phyloP scores from a whole-genome alignment of 2,329 filamentous ascomycete genomes.

The Colletotrichum costaricense region DNA sequence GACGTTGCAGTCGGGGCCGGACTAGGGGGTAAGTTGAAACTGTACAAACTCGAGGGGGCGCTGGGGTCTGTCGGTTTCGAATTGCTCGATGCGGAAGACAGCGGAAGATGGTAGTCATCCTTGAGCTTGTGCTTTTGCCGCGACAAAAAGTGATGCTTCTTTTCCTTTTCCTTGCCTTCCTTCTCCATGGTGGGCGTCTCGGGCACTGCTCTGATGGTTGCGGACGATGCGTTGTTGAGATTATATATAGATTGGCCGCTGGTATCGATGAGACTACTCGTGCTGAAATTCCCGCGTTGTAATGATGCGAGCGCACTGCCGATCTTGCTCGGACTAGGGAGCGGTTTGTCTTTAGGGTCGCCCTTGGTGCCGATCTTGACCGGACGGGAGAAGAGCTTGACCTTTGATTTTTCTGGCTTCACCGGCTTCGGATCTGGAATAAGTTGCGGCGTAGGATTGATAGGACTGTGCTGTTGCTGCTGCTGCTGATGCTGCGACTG shows the following conservation, averaged over 20 bases:
- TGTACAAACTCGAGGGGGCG: conserved; percentile 82
- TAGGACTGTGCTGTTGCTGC: conserved; percentile 47
- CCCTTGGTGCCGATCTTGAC: conserved; percentile 80
- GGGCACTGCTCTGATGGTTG: conserved; percentile 74
- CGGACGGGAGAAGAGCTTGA: conserved; percentile 84
- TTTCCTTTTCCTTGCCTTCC: conserved; percentile 76
- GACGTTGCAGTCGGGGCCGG: conserved; percentile 72
- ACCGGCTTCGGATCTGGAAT: conserved; percentile 65
- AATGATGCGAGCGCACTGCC: conserved; percentile 74
- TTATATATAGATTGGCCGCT: conserved; percentile 74
- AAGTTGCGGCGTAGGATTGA: conserved; percentile 49
- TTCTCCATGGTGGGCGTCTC: conserved; percentile 60
- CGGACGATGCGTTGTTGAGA: conserved; percentile 80
- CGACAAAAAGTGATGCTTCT: conserved; percentile 83
- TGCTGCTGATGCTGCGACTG: conserved; percentile 44
- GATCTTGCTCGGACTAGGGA: conserved; percentile 80
- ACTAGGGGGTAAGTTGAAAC: conserved; percentile 79
- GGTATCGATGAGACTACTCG: conserved; percentile 75
- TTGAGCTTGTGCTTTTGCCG: conserved; percentile 84
- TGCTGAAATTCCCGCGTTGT: conserved; percentile 76
- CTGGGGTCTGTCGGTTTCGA: conserved; percentile 80
- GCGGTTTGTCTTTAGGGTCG: conserved; percentile 72
- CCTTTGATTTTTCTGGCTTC: conserved; percentile 77
- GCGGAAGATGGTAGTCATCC: conserved; percentile 77
- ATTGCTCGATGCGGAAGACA: conserved; percentile 82